These are phyloP conservation scores for Sporothrix schenckii DNA, from an alignment of 2,329 filamentous ascomycete genomes.

Conservation along the genomic window DNA sequence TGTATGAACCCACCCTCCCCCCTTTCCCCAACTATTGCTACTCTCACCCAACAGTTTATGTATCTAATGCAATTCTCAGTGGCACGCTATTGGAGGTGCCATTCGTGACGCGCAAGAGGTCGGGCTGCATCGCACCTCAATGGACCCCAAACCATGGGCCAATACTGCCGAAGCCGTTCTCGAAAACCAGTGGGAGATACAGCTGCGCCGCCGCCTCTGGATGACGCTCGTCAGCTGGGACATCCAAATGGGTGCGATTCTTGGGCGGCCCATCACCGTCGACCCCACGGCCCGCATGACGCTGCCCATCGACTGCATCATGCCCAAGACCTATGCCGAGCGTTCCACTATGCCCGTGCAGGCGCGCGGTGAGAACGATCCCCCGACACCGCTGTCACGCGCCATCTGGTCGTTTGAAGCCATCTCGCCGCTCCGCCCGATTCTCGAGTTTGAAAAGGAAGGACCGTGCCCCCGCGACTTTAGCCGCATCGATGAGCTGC, in stretches of 20 bases:
- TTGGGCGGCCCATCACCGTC: slow-evolving; percentile 60
- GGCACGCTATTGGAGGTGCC: slow-evolving; percentile 59
- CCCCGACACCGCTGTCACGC: slow-evolving; percentile 60
- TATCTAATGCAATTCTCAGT: slow-evolving; percentile 43
- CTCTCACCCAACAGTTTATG: neutral
- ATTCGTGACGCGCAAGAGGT: slow-evolving; percentile 66
- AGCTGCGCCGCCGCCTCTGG: slow-evolving; percentile 60
- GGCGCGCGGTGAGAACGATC: slow-evolving; percentile 53
- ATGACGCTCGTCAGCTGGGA: slow-evolving; percentile 60
- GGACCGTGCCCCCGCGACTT: slow-evolving; percentile 60
- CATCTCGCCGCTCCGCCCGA: slow-evolving; percentile 54
- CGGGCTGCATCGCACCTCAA: slow-evolving; percentile 58
- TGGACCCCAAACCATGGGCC: slow-evolving; percentile 54
- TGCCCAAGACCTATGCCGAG: slow-evolving; percentile 46
- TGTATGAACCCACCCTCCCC: slow-evolving; percentile 42
- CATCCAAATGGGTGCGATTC: slow-evolving; percentile 55
- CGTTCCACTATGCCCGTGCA: slow-evolving; percentile 53
- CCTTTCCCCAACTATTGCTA: too few species aligned
- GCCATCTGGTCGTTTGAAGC: slow-evolving; percentile 56
- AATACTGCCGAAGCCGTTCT: slow-evolving; percentile 54
- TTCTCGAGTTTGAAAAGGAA: slow-evolving; percentile 59
- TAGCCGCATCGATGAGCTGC: slow-evolving; percentile 57
- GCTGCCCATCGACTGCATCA: slow-evolving; percentile 57
- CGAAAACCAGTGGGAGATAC: slow-evolving; percentile 61
- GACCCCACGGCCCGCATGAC: slow-evolving; percentile 54